Evolutionary conservation across 768 basidiomycete species (phyloP).

Genomic region (Psilocybe cyanescens): DNA sequence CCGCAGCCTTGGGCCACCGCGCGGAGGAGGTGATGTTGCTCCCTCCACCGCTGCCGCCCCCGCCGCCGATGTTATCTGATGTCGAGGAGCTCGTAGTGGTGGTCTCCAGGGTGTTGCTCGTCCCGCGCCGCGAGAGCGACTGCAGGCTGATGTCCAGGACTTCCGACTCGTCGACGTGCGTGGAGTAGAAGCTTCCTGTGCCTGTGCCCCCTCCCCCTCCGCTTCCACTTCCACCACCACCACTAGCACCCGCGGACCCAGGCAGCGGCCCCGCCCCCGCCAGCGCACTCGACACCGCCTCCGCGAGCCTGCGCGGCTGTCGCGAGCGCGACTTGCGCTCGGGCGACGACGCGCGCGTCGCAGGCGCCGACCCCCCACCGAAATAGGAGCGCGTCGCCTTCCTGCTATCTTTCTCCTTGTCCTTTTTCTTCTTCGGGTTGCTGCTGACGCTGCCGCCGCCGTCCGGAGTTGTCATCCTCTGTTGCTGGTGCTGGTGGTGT

Average conservation of each 20-base stretch:
- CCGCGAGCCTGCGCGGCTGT: slow-evolving; percentile 23
- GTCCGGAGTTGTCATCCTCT: not conserved
- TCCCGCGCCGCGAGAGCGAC: slow-evolving; percentile 11
- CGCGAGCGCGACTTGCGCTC: slow-evolving; percentile 27
- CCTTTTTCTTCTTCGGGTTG: slow-evolving; percentile 18
- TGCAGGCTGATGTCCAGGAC: slow-evolving; percentile 23
- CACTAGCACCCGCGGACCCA: slow-evolving; percentile 9
- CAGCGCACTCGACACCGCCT: slow-evolving; percentile 24
- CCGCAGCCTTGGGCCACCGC: slow-evolving; percentile 15
- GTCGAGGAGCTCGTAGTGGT: slow-evolving; percentile 15
- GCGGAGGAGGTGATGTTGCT: slow-evolving; percentile 2
- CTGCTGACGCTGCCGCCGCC: not conserved
- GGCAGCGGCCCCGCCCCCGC: slow-evolving; percentile 16
- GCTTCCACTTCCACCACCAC: slow-evolving; percentile 2
- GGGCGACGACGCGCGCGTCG: slow-evolving; percentile 25
- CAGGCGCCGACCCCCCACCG: slow-evolving; percentile 21
- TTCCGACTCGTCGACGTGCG: slow-evolving; percentile 12
- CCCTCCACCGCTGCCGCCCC: not conserved
- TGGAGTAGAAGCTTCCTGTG: not conserved
- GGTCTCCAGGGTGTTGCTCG: slow-evolving; percentile 7
- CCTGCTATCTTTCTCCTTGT: too few species aligned
- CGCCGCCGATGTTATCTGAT: not conserved
- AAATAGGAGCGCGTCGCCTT: slow-evolving; percentile 18
- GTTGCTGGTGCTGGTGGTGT: not conserved
- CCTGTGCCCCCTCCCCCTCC: not conserved